Conservation (phyloP, 345 rosid species). For the Capsella bursapastoris region DNA sequence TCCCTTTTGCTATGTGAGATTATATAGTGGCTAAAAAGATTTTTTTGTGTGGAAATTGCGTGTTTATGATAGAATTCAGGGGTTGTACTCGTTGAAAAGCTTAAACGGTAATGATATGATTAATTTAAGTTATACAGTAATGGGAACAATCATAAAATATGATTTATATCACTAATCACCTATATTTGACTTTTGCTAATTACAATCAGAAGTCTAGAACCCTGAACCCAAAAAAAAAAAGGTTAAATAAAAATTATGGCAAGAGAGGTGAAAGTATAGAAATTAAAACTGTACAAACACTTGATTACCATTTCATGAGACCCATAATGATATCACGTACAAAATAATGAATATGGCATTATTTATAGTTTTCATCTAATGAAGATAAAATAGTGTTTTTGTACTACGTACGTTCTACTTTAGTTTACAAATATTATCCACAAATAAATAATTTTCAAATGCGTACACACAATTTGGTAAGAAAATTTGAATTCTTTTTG, state of each 20-base stretch:
- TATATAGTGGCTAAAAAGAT: background rate
- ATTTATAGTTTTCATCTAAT: no score
- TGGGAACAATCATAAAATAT: constrained; percentile 3
- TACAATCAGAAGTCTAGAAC: background rate
- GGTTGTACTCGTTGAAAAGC: background rate
- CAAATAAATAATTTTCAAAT: background rate
- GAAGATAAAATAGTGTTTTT: no score
- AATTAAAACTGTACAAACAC: background rate
- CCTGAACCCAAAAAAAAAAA: background rate
- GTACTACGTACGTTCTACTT: no score
- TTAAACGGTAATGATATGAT: background rate
- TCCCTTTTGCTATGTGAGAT: no score
- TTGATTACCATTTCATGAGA: no score
- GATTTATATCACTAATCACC: constrained; percentile 3
- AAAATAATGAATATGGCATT: no score
- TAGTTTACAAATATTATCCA: no score
- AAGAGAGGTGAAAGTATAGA: background rate
- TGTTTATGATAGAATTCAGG: background rate
- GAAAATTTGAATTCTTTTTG: constrained; percentile 20
- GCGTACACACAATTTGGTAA: background rate
- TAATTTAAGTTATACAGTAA: constrained; percentile 9
- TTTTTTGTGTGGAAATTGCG: background rate
- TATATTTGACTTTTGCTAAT: constrained; percentile 32
- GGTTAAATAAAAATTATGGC: background rate
- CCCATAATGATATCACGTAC: no score